A percentile compares a stretch with the other conserved stretches of the same genome.
These are phyloP conservation scores for Dryas alaskensis DNA, from an alignment of 306 rosid species.

Conservation along the genomic window DNA sequence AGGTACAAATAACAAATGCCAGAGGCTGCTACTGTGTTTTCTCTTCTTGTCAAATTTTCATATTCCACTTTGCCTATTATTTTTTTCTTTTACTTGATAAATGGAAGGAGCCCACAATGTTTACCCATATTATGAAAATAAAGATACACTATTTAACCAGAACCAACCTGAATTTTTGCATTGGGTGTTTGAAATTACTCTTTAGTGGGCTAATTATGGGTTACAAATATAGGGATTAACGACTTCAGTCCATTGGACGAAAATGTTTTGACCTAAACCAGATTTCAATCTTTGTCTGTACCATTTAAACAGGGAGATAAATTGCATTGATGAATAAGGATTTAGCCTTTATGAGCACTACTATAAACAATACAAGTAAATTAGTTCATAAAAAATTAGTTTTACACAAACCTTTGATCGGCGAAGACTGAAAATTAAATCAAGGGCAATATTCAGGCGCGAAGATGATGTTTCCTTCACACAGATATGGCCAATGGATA, in stretches of 20 bases:
- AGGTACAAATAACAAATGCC: background rate
- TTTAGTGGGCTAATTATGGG: background rate
- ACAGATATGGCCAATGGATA: constrained; percentile 86
- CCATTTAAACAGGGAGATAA: background rate
- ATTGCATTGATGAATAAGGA: background rate
- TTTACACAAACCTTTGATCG: constrained; percentile 70
- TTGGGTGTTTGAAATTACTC: background rate
- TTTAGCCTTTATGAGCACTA: background rate
- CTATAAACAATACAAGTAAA: constrained; percentile 2
- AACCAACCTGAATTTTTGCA: background rate
- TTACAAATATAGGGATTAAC: background rate
- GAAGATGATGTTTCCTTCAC: constrained; percentile 68
- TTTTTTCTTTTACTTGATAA: background rate
- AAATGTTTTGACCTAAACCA: background rate
- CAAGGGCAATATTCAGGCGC: constrained; percentile 67
- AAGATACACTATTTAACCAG: background rate
- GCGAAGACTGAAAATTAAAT: constrained; percentile 65
- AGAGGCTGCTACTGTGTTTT: background rate
- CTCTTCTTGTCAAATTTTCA: background rate
- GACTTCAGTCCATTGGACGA: too few species aligned
- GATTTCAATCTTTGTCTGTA: background rate
- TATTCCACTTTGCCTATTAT: background rate
- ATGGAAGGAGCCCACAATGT: background rate
- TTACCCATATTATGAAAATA: background rate
- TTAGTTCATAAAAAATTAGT: background rate